Conservation (phyloP, 192 early-diverging fungal genomes). For the Funneliformis mosseae region DNA sequence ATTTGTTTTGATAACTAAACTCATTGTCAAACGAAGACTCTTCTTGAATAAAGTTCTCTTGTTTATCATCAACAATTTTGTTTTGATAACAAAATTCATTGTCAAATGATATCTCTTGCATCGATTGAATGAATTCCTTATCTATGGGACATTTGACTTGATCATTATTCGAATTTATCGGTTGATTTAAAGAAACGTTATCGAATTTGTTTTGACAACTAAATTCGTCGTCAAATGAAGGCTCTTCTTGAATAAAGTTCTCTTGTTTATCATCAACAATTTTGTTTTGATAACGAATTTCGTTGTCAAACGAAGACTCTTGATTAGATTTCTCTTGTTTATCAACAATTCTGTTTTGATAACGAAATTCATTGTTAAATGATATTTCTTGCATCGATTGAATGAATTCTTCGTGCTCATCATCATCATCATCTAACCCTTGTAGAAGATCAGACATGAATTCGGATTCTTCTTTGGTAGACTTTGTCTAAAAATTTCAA, state of each 20-base stretch:
- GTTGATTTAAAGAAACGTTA: constrained; percentile 12
- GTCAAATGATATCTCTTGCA: no score
- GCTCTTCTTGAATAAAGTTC: constrained; percentile 35
- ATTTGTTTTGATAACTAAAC: no score
- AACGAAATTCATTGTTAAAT: neutral
- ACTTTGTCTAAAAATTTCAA: constrained; percentile 2
- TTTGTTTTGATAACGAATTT: no score
- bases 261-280: no score
- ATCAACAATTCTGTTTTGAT: neutral
- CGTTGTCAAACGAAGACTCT: no score
- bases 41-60: constrained; percentile 27
- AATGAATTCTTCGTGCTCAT: constrained; percentile 25
- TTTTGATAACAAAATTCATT: no score
- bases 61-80: no score
- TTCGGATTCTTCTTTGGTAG: constrained; percentile 32
- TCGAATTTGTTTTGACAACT: no score
- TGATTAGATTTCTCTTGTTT: constrained; percentile 31
- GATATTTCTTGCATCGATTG: constrained; percentile 22
- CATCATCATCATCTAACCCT: constrained; percentile 31
- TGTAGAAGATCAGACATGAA: constrained; percentile 39
- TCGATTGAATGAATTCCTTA: constrained; percentile 11
- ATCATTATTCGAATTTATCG: constrained; percentile 26
- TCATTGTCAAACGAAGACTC: neutral
- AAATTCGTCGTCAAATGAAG: no score
- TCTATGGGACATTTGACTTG: neutral